Evolutionary conservation across 352 stramenopile genomes (phyloP), one percentile per base, ranked within the genome.

Genomic region (Peronosclerospora sorghi): DNA sequence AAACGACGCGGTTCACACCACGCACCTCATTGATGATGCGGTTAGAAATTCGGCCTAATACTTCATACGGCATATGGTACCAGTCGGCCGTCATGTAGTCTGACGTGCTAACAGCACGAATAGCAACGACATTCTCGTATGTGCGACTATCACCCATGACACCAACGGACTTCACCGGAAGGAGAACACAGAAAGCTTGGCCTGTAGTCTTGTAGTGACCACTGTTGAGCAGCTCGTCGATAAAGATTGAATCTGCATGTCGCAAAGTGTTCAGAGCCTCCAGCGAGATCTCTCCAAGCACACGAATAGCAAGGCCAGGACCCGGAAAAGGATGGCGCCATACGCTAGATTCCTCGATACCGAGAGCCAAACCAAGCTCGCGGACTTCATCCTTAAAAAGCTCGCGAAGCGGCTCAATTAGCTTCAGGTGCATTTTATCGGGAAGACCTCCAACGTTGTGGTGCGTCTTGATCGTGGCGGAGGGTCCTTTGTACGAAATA

Each of bases 41-140:
- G 69, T 95, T 98, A 29, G 86, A 97, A 84, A 99, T 98, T 41
- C 72, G 86, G 21, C 84, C 89, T 48, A 99, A 83, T 28, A 98
- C 77, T 41, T 98, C 94, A 66, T 98, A 98, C 30, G 96, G 95
- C 73, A 99, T 96, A 64, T 97, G 89, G 73, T 98, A 98, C 86
- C 97, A 99, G 67, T 99, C 94, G 13, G 96, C 96, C 19, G 96
- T 99, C 96, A 99, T 99, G 68, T 97, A 99, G 68, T 99, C 96
- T 20, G 89, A 98, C n/a, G 96, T 98, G 48, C 94, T 95, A 17
- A 99, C 96, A 51, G 90, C 96, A 42, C 96, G 89, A 41, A 99
- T 94, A 47, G 87, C 88, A 44, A 95, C 56, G 21, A 96, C 84
- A 62, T 95, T 96, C 53, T 98, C 94, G 70, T 98, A 98, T 24